phyloP scores from a whole-genome alignment of 345 rosid species.

The Brassica juncea region DNA sequence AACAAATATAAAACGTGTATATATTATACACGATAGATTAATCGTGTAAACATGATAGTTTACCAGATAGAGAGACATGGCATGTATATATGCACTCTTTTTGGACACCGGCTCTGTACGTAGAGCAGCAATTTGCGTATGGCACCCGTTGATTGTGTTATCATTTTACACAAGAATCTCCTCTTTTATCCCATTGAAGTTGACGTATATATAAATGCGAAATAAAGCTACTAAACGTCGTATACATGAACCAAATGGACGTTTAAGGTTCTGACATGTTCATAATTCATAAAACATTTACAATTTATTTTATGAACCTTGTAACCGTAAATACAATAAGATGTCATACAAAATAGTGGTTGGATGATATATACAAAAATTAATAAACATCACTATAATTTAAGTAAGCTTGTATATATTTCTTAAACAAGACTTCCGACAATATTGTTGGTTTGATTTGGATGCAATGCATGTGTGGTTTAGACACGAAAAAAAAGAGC shows the following conservation, averaged over 20 bases:
- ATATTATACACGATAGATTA: background rate
- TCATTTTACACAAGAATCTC: background rate
- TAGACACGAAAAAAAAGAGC: background rate
- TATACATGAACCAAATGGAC: background rate
- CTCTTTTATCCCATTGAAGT: background rate
- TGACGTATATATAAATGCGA: background rate
- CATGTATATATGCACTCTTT: background rate
- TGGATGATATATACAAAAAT: background rate
- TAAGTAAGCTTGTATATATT: slow-evolving; percentile 5
- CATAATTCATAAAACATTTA: background rate
- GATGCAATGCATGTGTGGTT: slow-evolving; percentile 30
- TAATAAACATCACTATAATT: background rate
- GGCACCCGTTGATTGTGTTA: background rate
- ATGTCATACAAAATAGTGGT: background rate
- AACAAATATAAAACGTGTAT: background rate
- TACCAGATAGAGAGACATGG: slow-evolving; percentile 6
- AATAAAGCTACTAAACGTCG: background rate
- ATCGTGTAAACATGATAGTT: background rate
- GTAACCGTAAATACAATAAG: background rate
- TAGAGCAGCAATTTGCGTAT: slow-evolving; percentile 1
- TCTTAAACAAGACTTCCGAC: slow-evolving; percentile 15
- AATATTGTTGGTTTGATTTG: slow-evolving; percentile 9
- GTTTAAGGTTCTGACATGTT: background rate
- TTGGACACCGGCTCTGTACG: slow-evolving; percentile 1
- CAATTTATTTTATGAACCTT: background rate